These are phyloP conservation scores for Phellinidium pouzarii DNA, from an alignment of 1,284 basidiomycete genomes.

Conservation along the genomic window DNA sequence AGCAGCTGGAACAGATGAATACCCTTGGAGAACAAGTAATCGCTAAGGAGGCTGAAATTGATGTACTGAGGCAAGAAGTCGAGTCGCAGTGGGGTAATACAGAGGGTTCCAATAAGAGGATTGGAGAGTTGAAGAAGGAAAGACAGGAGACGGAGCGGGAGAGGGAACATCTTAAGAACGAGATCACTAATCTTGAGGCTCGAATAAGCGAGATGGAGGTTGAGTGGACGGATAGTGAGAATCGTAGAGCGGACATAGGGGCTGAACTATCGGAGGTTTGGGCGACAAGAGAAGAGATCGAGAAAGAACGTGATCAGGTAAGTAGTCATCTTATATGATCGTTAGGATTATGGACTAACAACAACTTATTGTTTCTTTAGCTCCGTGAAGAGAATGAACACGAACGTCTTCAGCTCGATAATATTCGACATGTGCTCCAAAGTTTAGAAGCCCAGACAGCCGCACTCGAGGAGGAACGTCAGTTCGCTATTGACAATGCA, in stretches of 20 bases:
- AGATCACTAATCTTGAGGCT: conserved; percentile 34
- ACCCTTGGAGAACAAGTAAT: conserved; percentile 18
- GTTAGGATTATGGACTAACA: background rate
- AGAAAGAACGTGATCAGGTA: conserved; percentile 52
- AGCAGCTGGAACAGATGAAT: conserved; percentile 29
- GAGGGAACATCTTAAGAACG: conserved; percentile 53
- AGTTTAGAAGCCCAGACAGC: conserved; percentile 32
- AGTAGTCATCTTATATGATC: conserved; percentile 16
- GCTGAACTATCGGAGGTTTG: conserved; percentile 44
- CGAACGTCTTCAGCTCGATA: conserved; percentile 23
- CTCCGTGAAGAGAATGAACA: conserved; percentile 34
- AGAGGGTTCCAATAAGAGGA: conserved; percentile 34
- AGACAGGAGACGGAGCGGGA: conserved; percentile 55
- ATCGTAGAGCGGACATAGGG: conserved; percentile 46
- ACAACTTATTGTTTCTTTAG: conserved; percentile 27
- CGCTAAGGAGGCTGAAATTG: conserved; percentile 22
- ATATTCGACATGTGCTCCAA: background rate
- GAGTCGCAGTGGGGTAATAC: conserved; percentile 20
- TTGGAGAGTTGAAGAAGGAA: conserved; percentile 43
- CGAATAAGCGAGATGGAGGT: conserved; percentile 40
- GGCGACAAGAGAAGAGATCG: conserved; percentile 41
- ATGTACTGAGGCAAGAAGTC: conserved; percentile 29
- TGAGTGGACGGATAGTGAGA: conserved; percentile 51
- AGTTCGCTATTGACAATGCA: conserved; percentile 44
- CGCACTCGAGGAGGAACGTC: conserved; percentile 49